Base-by-base conservation (phyloP, 345 rosid genomes). In the Eutrema yunnanense region DNA sequence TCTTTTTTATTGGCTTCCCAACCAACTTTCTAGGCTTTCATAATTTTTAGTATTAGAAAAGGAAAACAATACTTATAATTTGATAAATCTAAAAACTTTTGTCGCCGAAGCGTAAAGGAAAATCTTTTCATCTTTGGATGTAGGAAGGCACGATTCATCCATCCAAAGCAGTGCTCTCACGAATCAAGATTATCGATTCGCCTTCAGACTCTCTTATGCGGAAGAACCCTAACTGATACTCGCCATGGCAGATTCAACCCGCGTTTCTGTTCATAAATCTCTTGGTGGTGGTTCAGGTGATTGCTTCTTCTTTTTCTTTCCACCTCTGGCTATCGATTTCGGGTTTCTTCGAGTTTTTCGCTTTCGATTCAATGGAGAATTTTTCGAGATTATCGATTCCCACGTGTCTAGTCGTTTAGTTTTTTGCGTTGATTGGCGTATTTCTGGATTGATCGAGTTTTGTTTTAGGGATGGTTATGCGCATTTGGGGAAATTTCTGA, bases 221-320 rank as follows among this genome's bases (percentile, higher is more conserved):
- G 76, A 77, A 50, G 65, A 71, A 65, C 72, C 73, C 68, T 71
- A 57, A 77, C 27, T 65, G 76, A 77, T 42, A 19, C 30, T 51
- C 73, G 68, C 73, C 81, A 89, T 89, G 96, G 87, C 77, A 79
- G 87, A 84, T 22, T 77, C 86, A 41, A 12, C 57, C 69, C 82
- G 85, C 69, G 29, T 77, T 30, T 86, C 88, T 77, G 90, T 90
- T 69, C 91, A 92, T 60, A 85, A 81, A 66, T 80, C 82, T 62
- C 95, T 96, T 13, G 96, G 98, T 46, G 96, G 86, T 22, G 96
- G 90, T 73, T 67, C 82, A 65, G 97, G 98, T 84, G 8, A 62
- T 52, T 7, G 8, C 49, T 13, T 66, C 62, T 10, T 27, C 3
- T 4, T 50, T 13, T 46, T 47, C 5, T 11, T 11, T 44, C 29